Evolutionary conservation across 2,329 filamentous ascomycete genomes (phyloP), one percentile per base, ranked within the genome.

Genomic region (Pyrenochaeta sp.): DNA sequence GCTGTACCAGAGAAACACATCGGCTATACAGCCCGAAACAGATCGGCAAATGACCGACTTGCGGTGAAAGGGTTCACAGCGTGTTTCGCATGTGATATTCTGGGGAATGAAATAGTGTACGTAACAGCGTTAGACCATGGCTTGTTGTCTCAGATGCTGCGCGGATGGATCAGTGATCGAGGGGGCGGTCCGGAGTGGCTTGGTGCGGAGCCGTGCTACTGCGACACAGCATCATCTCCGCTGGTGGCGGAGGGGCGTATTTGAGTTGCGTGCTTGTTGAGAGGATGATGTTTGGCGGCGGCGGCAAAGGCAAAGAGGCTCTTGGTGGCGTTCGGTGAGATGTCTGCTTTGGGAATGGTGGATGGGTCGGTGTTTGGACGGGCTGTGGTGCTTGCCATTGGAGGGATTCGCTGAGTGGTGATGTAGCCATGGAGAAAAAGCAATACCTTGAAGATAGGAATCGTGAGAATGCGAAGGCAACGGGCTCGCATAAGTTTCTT

Each of bases 41-140:
- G 25, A 22, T 9, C 36, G 27, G 28, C 36, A 36, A 8, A 49
- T 19, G 15, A 30, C 28, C 28, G 28, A 53, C 34, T 47, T 8
- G 43, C n/a, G 42, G 47, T 39, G 30, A 36, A 34, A 42, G 25
- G 25, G 9, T 52, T 25, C 22, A 43, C 25, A 5, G 15, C 15
- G 2, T 24, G 28, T 13, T 27, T 37, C 36, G 46, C 50, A 50
- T 53, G 55, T 58, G 50, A 58, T 30, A 22, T 46, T 52, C 51
- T 44, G 56, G 51, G 56, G 51, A 54, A 52, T 42, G 48, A 28
- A 50, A 45, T 24, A 47, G 13, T 5, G 40, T 44, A 28, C 24
- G 24, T 44, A 28, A 15, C 24, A 15, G 22, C 40, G 40, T 28
- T 44, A 25, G 40, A 43, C 22, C 15, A 43, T 9, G 3, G 40